Conservation (phyloP, 768 basidiomycete genomes). For the Jaapia argillacea region DNA sequence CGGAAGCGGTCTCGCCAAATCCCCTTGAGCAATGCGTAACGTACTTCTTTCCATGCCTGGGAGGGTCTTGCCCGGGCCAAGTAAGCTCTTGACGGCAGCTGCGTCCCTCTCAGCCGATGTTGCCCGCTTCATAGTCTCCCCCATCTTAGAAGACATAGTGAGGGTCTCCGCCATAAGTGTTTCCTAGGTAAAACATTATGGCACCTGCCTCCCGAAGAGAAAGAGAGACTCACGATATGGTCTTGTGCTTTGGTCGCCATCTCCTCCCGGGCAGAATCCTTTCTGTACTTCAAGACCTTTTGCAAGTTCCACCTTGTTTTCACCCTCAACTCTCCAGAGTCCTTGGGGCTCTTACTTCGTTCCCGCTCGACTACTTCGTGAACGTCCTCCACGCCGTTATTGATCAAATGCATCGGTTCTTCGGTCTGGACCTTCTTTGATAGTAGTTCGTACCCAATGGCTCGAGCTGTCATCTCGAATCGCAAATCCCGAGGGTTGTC, state of each 20-base stretch:
- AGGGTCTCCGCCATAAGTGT: slow-evolving; percentile 57
- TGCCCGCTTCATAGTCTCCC: no score
- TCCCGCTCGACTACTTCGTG: slow-evolving; percentile 40
- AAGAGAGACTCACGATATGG: slow-evolving; percentile 47
- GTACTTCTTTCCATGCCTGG: slow-evolving; percentile 50
- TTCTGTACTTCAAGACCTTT: slow-evolving; percentile 58
- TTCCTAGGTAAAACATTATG: slow-evolving; percentile 33
- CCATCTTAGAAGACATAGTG: no score
- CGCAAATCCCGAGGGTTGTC: slow-evolving; percentile 87
- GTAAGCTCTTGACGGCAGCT: background rate
- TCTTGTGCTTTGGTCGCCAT: slow-evolving; percentile 47
- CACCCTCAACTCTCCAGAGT: slow-evolving; percentile 39
- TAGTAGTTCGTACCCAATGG: slow-evolving; percentile 77
- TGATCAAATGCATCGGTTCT: slow-evolving; percentile 36
- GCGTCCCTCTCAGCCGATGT: background rate
- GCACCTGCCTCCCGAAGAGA: slow-evolving; percentile 1
- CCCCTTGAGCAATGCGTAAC: slow-evolving; percentile 44
- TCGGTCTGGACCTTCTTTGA: slow-evolving; percentile 39
- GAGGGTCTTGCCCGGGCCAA: slow-evolving; percentile 42
- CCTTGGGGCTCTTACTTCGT: slow-evolving; percentile 25
- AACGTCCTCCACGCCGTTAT: slow-evolving; percentile 37
- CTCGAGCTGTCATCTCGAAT: slow-evolving; percentile 81
- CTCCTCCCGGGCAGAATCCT: slow-evolving; percentile 30
- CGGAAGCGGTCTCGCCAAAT: slow-evolving; percentile 6
- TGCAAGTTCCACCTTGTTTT: slow-evolving; percentile 69